phyloP scores from a whole-genome alignment of 257 asterid genomes.

The Penstemon eatonii region DNA sequence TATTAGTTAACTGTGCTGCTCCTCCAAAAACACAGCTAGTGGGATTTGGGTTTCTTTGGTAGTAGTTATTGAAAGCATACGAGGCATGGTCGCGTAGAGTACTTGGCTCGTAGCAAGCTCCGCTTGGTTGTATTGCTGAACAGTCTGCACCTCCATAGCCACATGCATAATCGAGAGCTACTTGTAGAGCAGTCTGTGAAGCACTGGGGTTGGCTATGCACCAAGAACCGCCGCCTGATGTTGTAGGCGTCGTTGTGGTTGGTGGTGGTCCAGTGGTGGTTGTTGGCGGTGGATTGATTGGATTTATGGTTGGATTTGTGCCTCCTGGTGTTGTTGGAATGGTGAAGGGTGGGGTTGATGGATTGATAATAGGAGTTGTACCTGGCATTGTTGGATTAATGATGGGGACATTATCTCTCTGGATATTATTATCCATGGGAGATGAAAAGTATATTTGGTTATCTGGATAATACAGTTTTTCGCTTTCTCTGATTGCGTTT shows the following conservation, averaged over 20 bases:
- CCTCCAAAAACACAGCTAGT: slow-evolving; percentile 95
- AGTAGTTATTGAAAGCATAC: slow-evolving; percentile 84
- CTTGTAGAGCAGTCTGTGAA: slow-evolving; percentile 80
- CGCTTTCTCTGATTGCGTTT: slow-evolving; percentile 41
- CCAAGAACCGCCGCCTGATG: slow-evolving; percentile 76
- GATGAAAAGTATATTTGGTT: slow-evolving; percentile 40
- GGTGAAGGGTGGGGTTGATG: slow-evolving; percentile 42
- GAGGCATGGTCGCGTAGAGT: slow-evolving; percentile 84
- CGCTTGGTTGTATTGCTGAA: slow-evolving; percentile 69
- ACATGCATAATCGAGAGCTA: slow-evolving; percentile 95
- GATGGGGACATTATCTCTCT: slow-evolving; percentile 32
- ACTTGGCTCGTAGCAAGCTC: slow-evolving; percentile 70
- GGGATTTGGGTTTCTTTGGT: slow-evolving; percentile 84
- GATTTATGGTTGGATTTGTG: slow-evolving; percentile 43
- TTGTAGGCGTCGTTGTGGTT: slow-evolving; percentile 32
- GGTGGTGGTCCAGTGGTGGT: slow-evolving; percentile 37
- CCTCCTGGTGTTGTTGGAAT: slow-evolving; percentile 35
- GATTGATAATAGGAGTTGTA: slow-evolving; percentile 68
- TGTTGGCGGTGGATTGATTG: slow-evolving; percentile 42
- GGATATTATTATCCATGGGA: slow-evolving; percentile 30
- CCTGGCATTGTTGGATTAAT: slow-evolving; percentile 28
- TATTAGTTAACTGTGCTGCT: slow-evolving; percentile 62
- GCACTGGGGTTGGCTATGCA: slow-evolving; percentile 75
- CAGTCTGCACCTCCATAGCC: slow-evolving; percentile 97
- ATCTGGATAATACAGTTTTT: slow-evolving; percentile 43